These are phyloP conservation scores for Candida methanosorbosa DNA, from an alignment of 805 yeast species.

Conservation along the genomic window DNA sequence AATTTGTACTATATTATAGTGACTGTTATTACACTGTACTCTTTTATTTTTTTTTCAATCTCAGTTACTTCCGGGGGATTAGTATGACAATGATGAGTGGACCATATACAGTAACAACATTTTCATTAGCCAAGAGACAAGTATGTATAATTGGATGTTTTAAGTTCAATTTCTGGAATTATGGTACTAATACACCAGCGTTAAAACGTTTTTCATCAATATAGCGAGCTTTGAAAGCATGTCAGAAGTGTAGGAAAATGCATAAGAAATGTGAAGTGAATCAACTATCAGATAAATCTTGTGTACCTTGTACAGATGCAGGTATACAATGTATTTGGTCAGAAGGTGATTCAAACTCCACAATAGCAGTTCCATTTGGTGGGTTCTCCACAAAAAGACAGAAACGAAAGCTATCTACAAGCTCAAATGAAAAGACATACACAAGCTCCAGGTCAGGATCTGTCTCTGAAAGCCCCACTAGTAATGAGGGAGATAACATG, in stretches of 20 bases:
- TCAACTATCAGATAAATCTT: conserved; percentile 2
- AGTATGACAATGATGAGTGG: neutral
- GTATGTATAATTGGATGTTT: conserved; percentile 2
- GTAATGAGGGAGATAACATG: neutral
- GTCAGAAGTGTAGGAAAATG: conserved; percentile 15
- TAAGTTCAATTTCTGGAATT: neutral
- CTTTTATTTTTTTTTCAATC: too few relatives aligned
- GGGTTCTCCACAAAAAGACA: too few relatives aligned
- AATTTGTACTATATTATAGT: too few relatives aligned
- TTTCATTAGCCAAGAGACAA: conserved; percentile 8
- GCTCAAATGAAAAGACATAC: too few relatives aligned
- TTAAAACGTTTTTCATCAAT: neutral
- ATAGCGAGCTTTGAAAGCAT: conserved; percentile 14
- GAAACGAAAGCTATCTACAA: too few relatives aligned
- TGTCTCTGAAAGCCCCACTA: too few relatives aligned
- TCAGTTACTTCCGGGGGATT: too few relatives aligned
- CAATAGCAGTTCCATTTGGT: too few relatives aligned
- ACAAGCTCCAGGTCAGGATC: too few relatives aligned
- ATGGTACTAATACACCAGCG: neutral
- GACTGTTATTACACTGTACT: too few relatives aligned
- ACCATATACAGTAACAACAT: conserved; percentile 10
- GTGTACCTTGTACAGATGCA: conserved; percentile 8
- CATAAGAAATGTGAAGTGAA: conserved; percentile 15
- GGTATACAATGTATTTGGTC: too few relatives aligned
- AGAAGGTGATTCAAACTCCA: too few relatives aligned